Evolutionary conservation across 371 early-diverging fungal species (phyloP).

Genomic region (Lichtheimia hyalospora): DNA sequence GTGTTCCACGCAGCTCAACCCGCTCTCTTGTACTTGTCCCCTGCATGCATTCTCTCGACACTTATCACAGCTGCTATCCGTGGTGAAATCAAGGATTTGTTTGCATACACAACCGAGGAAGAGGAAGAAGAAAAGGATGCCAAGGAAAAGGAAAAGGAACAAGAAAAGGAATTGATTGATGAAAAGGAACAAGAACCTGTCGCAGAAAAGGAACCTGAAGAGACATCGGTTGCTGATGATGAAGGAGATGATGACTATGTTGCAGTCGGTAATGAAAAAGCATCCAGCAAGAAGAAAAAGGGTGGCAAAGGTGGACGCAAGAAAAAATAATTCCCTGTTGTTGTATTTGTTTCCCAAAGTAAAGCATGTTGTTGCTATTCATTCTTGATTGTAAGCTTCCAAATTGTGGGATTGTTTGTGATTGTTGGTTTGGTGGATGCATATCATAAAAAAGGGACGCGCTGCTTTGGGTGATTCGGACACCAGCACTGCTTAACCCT

Average conservation of each 20-base stretch:
- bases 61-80: conserved; percentile 77
- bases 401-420: too few species aligned
- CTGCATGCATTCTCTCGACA: conserved; percentile 91
- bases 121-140: conserved; percentile 46
- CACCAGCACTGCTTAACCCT: too few species aligned
- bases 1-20: conserved; percentile 98
- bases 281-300: conserved; percentile 7
- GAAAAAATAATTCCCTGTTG: conserved; percentile 3
- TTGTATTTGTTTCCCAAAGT: too few species aligned
- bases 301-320: conserved; percentile 7
- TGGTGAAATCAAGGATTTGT: conserved; percentile 83
- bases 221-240: neutral
- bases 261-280: neutral
- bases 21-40: conserved; percentile 94
- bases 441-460: too few species aligned
- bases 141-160: conserved; percentile 18
- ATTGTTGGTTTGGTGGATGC: too few species aligned
- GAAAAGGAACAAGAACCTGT: conserved; percentile 8
- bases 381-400: too few species aligned
- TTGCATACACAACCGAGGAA: conserved; percentile 75
- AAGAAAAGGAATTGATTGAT: neutral
- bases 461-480: too few species aligned
- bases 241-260: conserved; percentile 10
- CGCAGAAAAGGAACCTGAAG: conserved; percentile 11
- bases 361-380: too few species aligned